Evolutionary conservation across 768 basidiomycete genomes (phyloP).

Genomic region (Guyanaporus albipodus): DNA sequence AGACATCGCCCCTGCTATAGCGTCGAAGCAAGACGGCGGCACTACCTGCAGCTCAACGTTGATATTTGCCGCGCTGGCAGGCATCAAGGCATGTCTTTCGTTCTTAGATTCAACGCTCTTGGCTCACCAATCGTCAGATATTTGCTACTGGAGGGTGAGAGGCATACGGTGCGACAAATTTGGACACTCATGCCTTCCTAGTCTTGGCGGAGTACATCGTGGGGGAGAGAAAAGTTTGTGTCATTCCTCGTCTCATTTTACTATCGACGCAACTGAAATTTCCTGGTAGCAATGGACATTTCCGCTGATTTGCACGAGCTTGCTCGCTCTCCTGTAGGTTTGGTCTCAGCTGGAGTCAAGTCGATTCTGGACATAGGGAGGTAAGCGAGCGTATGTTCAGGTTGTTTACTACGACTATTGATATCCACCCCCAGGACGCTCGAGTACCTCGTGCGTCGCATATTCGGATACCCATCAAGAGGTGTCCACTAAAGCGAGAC

Average conservation of each 20-base stretch:
- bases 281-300: conserved; percentile 81
- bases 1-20: conserved; percentile 75
- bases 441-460: conserved; percentile 62
- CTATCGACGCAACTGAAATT: conserved; percentile 1
- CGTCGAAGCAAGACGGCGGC: conserved; percentile 69
- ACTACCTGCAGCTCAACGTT: conserved; percentile 74
- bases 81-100: conserved; percentile 63
- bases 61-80: conserved; percentile 72
- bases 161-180: background rate
- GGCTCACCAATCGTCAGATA: conserved; percentile 43
- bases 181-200: conserved; percentile 22
- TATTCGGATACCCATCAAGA: background rate
- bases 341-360: conserved; percentile 93
- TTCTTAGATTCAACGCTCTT: background rate
- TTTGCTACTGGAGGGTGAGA: conserved; percentile 90
- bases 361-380: conserved; percentile 91
- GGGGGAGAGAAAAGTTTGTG: conserved; percentile 62
- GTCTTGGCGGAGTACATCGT: conserved; percentile 82
- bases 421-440: conserved; percentile 51
- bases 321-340: conserved; percentile 81
- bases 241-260: background rate
- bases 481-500: background rate
- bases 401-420: background rate
- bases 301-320: conserved; percentile 93
- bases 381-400: conserved; percentile 29